Evolutionary conservation across 2,329 filamentous ascomycete genomes (phyloP), one percentile per base, ranked within the genome.

Genomic region (Penicillium sp.): DNA sequence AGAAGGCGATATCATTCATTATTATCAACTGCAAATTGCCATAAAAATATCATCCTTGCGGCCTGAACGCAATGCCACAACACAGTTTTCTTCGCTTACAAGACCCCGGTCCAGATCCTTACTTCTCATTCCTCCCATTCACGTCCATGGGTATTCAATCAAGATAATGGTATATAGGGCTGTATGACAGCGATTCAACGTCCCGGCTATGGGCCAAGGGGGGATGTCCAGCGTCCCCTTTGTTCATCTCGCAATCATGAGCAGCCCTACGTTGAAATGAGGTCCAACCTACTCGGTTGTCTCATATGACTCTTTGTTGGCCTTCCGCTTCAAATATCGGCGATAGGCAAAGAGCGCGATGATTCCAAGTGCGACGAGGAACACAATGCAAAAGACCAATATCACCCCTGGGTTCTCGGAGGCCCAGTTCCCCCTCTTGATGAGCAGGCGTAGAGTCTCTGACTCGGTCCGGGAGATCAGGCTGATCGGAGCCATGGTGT

Each of bases 351-450:
- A 78, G 38, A 86, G 74, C 45, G 65, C 61, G 50, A 79, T 57
- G 45, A 86, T 66, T 24, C 82, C 77, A 54, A 79, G 51, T 36
- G 56, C 76, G 59, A 86, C 79, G 54, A 83, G 62, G 64, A 81
- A 81, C 68, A 85, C 75, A 61, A 86, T 82, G 69, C 73, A 77
- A 70, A 86, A 84, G 51, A 86, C 84, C 58, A 85, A 73, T 46
- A 86, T 76, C 57, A 85, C 82, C 69, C 84, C 84, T 42, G 80
- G 76, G 64, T 86, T 80, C 29, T 70, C 63, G 55, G 70, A 61
- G 23, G 83, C 81, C 80, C 81, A 86, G 75, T 85, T 83, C 65
- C 54, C 46, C 42, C 65, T 58, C 21, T 62, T 62, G 34, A 73
- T 66, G 56, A 84, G 62, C 47, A 72, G 69, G 43, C 60, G 54